Evolutionary conservation across 176 grass and related monocot genomes (phyloP).

Genomic region (Avena eriantha): DNA sequence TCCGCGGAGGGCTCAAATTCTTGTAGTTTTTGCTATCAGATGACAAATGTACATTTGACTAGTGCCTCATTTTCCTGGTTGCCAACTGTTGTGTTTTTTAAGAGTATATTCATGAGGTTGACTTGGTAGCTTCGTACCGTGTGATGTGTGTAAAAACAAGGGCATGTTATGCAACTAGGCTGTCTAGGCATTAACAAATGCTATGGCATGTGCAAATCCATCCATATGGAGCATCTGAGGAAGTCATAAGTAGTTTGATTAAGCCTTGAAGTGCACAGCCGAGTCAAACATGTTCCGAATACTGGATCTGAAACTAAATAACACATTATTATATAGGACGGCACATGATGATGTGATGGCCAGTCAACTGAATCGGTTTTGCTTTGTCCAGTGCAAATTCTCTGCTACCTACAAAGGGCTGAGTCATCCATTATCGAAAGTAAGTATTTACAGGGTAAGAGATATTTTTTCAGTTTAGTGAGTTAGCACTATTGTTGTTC

Average conservation of each 20-base stretch:
- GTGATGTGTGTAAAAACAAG: slow-evolving; percentile 31
- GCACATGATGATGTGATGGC: slow-evolving; percentile 14
- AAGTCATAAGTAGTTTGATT: neutral
- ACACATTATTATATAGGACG: neutral
- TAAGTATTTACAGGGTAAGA: neutral
- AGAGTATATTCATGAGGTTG: slow-evolving; percentile 33
- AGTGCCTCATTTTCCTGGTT: slow-evolving; percentile 28
- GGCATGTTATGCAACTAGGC: neutral
- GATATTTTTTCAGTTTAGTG: neutral
- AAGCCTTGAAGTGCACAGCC: slow-evolving; percentile 14
- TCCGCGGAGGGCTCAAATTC: neutral
- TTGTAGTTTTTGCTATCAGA: slow-evolving; percentile 47
- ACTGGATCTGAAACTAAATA: slow-evolving; percentile 33
- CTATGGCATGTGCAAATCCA: neutral
- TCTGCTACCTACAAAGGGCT: neutral
- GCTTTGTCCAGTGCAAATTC: slow-evolving; percentile 15
- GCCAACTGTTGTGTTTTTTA: neutral
- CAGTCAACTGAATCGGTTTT: neutral
- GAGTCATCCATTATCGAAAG: neutral
- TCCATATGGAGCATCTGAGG: slow-evolving; percentile 10
- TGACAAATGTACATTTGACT: slow-evolving; percentile 26
- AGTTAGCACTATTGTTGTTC: neutral
- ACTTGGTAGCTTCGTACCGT: slow-evolving; percentile 18
- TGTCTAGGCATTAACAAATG: neutral
- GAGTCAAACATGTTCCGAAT: slow-evolving; percentile 33